Evolutionary conservation across 768 basidiomycete genomes (phyloP).

Genomic region (Phanerochaete carnosa): DNA sequence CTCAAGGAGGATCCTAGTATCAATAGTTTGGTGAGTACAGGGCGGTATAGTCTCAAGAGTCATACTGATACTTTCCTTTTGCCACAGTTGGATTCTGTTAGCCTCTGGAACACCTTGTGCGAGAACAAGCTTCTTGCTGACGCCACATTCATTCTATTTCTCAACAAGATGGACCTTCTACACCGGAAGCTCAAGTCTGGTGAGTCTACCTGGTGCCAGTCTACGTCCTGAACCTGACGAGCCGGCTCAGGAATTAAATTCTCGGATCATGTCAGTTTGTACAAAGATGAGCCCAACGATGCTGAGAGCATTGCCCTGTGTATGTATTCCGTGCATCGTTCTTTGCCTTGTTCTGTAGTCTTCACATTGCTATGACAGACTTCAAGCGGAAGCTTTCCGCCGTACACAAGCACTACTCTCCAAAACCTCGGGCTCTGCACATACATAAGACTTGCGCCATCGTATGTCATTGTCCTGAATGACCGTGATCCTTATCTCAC

Average conservation of each 20-base stretch:
- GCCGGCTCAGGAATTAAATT: conserved; percentile 42
- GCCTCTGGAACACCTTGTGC: conserved; percentile 59
- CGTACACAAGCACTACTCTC: conserved; percentile 48
- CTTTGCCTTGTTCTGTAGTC: neutral
- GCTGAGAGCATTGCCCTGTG: conserved; percentile 50
- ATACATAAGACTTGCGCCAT: conserved; percentile 57
- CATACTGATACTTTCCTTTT: neutral
- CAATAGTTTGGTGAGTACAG: conserved; percentile 53
- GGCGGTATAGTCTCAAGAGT: neutral
- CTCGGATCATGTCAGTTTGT: conserved; percentile 52
- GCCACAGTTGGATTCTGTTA: conserved; percentile 49
- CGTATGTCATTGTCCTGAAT: conserved; percentile 32
- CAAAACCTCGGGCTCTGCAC: conserved; percentile 45
- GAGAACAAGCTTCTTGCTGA: conserved; percentile 50
- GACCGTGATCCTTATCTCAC: neutral
- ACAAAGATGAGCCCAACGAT: conserved; percentile 49
- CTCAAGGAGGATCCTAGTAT: conserved; percentile 54
- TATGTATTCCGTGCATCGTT: conserved; percentile 25
- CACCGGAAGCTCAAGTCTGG: conserved; percentile 43
- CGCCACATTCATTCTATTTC: conserved; percentile 56
- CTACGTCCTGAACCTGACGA: neutral
- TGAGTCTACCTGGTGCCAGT: neutral
- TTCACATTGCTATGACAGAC: conserved; percentile 33
- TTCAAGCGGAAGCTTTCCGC: conserved; percentile 47
- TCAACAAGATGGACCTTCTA: conserved; percentile 64